Evolutionary conservation across 1,139 yeast species (phyloP).

Genomic region (Magnusiomyces ingens): DNA sequence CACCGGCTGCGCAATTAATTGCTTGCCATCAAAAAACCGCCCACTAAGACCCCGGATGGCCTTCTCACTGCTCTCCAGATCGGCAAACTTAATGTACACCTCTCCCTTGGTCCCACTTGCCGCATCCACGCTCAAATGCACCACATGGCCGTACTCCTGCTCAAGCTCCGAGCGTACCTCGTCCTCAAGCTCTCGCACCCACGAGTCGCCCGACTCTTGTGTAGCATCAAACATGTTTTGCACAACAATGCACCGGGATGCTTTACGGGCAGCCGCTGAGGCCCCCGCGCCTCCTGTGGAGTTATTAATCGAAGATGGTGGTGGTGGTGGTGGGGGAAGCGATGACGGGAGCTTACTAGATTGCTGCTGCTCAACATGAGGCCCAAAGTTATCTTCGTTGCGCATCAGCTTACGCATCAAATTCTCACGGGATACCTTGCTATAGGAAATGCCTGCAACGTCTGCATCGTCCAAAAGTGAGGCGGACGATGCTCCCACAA

Average conservation of each 20-base stretch:
- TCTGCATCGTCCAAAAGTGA: conserved; percentile 27
- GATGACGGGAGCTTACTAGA: conserved; percentile 1
- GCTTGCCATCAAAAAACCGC: conserved; percentile 35
- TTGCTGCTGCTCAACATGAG: not conserved
- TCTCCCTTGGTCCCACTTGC: conserved; percentile 28
- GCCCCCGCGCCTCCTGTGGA: too few relatives aligned
- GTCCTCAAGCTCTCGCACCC: conserved; percentile 35
- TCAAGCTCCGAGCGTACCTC: conserved; percentile 36
- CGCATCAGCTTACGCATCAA: conserved; percentile 33
- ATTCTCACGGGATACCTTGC: conserved; percentile 27
- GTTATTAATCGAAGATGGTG: not conserved
- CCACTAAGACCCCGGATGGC: conserved; percentile 31
- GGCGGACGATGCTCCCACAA: conserved; percentile 14
- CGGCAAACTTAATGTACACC: conserved; percentile 32
- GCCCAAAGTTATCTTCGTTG: conserved; percentile 25
- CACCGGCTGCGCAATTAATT: conserved; percentile 29
- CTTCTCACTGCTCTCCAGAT: conserved; percentile 26
- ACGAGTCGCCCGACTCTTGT: conserved; percentile 33
- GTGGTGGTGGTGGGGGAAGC: not conserved
- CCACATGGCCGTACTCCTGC: conserved; percentile 34
- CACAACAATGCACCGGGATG: conserved; percentile 31
- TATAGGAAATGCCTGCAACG: conserved; percentile 25
- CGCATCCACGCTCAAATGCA: conserved; percentile 32
- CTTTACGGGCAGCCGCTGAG: conserved; percentile 3
- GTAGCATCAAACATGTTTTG: conserved; percentile 35